A percentile compares a stretch with the other conserved stretches of the same genome.
Conservation (phyloP, 257 asterid species). For the Rehmannia glutinosa region DNA sequence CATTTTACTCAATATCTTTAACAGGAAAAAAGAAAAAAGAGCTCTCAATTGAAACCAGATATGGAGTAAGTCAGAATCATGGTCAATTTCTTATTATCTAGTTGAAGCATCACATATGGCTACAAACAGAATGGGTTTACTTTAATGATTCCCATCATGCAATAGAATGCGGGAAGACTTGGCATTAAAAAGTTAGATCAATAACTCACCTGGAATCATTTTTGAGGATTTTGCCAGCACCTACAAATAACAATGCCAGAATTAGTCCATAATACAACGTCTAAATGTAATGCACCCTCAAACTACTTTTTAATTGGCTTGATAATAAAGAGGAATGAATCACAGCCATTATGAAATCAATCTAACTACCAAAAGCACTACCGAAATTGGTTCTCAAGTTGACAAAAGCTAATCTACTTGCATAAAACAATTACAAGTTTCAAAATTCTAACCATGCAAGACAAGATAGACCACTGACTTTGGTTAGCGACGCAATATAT, state of each 20-base stretch:
- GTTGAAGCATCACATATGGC: not conserved
- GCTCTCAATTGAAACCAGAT: not conserved
- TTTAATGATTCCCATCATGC: not conserved
- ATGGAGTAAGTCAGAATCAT: not conserved
- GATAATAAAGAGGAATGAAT: too few relatives aligned
- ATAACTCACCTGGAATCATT: constrained; percentile 80
- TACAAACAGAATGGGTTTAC: not conserved
- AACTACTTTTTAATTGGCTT: too few relatives aligned
- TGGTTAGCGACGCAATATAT: too few relatives aligned
- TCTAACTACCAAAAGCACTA: too few relatives aligned
- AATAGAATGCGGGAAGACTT: not conserved
- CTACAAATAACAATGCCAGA: constrained; percentile 32
- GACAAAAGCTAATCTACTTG: too few relatives aligned
- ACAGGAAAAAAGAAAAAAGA: too few relatives aligned
- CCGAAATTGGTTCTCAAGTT: too few relatives aligned
- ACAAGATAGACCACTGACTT: too few relatives aligned
- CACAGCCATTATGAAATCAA: too few relatives aligned
- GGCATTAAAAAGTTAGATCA: not conserved
- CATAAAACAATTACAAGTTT: too few relatives aligned
- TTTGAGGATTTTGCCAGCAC: constrained; percentile 87
- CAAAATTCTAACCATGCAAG: too few relatives aligned
- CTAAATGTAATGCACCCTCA: not conserved
- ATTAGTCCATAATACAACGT: constrained; percentile 20
- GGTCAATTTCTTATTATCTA: not conserved
- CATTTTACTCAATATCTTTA: not conserved